Base-by-base conservation (phyloP, 139 green algal genomes). In the Tetradesmus lagerheimii region DNA sequence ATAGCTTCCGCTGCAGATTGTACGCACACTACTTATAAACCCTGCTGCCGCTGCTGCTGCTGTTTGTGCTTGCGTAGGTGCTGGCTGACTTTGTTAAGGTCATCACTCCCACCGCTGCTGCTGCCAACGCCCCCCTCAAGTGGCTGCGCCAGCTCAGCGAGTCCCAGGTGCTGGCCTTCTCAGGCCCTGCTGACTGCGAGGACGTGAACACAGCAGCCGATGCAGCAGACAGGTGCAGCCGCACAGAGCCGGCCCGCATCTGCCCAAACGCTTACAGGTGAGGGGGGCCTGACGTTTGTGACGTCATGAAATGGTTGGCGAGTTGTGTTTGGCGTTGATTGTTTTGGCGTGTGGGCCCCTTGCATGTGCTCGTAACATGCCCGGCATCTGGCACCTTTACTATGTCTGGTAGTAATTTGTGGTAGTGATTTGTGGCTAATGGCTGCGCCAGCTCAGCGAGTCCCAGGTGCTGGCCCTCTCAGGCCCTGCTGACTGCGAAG, bases 21-120 rank as follows among this genome's bases (percentile, higher is more conserved):
- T n/a, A n/a, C n/a, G n/a, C n/a, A n/a, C n/a, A n/a, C n/a, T n/a
- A n/a, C n/a, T n/a, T n/a, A n/a, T n/a, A n/a, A n/a, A n/a, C n/a
- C n/a, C n/a, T n/a, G n/a, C 64, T 35, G 8, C 64, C 8, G 4
- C 27, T 31, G 67, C 47, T 62, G 47, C 47, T 18, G 5, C 47
- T n/a, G 57, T n/a, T 71, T 84, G 4, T 79, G 82, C 84, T 43
- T 45, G 2, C 57, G 50, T 80, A 92, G 91, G 91, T 93, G 18
- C 91, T 97, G 38, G 82, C 45, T 31, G 95, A 97, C 92, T 80
- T 97, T 34, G 87, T 93, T 0, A 31, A 43, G 11, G 91, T 91
- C 0, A 43, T 94, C 47, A 83, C 80, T 31, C 92, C 92, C 0
- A 29, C 84, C 41, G 64, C 67, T 37, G 29, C 37, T 14, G 29